Evolutionary conservation across 768 basidiomycete genomes (phyloP), one percentile per base, ranked within the genome.

Genomic region (Tulasnella sp.): DNA sequence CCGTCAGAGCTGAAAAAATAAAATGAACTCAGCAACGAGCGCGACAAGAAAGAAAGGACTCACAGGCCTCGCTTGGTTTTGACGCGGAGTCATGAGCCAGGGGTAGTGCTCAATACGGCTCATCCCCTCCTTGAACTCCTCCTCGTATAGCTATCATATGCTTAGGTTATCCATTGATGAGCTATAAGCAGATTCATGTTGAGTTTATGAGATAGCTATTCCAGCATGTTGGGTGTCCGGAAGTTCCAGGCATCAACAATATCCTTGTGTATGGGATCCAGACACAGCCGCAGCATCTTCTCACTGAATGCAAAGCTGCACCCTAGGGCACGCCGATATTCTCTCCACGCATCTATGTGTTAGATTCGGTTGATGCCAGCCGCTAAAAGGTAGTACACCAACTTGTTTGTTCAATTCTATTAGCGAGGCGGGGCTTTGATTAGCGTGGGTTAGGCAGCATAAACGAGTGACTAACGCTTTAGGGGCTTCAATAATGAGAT

Each of bases 161-260:
- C 34, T 38, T 5, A 15, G 5, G 15, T 38, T 38, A 38, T 15
- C 7, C 34, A 38, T 15, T 38, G 5, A 38, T 38, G 34, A 38
- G 34, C 34, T 7, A 7, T 38, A 15, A 15, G 34, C 5, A 7
- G 5, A 5, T 7, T 7, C 7, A 38, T 38, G 34, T 38, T 15
- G 34, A 38, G 5, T 38, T 38, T 38, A 15, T 7, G 7, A 15
- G 15, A 38, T 15, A 5, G 15, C 15, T 7, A 7, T 38, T 55
- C 3, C 9, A 34, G 11, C 46, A 41, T 21, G 11, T 43, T 53
- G 38, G 44, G n/a, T 15, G 10, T 41, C n/a, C 2, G n/a, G 49
- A 70, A 69, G 61, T 70, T 69, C 67, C 67, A 68, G 21, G 64
- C 56, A 24, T 60, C 49, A 25, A 67, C 53, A 22, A 68, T 68